Base-by-base conservation (phyloP, 129 eudicot species). In the Flaveria ramosissima region DNA sequence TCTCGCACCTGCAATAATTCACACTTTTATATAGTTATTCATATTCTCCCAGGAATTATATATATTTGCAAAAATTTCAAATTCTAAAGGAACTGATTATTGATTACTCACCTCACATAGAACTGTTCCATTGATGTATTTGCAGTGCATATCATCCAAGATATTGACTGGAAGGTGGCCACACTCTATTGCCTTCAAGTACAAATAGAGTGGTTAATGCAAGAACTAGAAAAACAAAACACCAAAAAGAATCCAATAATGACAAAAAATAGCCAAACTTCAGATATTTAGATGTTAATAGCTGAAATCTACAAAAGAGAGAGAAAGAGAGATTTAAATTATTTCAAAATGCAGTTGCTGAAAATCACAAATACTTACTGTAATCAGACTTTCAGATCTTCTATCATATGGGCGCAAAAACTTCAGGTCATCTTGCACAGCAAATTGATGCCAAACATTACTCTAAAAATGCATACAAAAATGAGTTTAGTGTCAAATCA, bases 1-100 rank as follows among this genome's bases (percentile, higher is more conserved):
- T 93, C 97, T 47, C 93, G 89, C 72, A 93, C 88, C 98, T 93
- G 86, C 66, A 85, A 62, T 7, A 52, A 74, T 72, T n/a, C 83
- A 85, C 65, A 51, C 13, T 70, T 47, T 48, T 13, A 36, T 32
- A 9, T 10, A 72, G 5, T 27, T 41, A 53, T 53, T 10, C 17
- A 27, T 4, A 27, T 71, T 53, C 75, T 63, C 14, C 14, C 5
- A 50, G 30, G 24, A 27, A 9, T 0, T 30, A 51, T 27, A 27
- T 14, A 70, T 8, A 9, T 70, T 14, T 71, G 75, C 63, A 71
- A 8, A 10, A 70, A 24, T 15, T 71, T 46, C 7, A 30, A 71
- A 90, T 71, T 85, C 11, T 4, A 26, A 61, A 26, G 42, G 79
- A 68, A 80, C 32, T 30, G 6, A 30, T 30, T 30, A 30, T 30